Evolutionary conservation across 2,329 filamentous ascomycete genomes (phyloP).

Genomic region (Beauveria medogensis): DNA sequence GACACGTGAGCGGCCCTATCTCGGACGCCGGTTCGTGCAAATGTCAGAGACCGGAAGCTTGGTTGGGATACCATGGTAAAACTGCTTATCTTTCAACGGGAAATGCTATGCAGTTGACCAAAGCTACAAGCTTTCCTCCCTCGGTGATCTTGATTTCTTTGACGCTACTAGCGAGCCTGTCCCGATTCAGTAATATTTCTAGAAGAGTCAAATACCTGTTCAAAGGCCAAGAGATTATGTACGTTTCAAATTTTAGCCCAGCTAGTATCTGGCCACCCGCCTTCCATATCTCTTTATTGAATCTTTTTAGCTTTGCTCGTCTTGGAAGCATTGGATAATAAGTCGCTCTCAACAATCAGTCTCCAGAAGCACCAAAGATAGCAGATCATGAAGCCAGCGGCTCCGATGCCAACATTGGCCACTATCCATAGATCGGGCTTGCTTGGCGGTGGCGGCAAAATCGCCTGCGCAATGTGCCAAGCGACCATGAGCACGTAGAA

Average conservation of each 20-base stretch:
- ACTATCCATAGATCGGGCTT: constrained; percentile 97
- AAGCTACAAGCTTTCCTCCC: too few species aligned
- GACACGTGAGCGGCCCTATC: neutral
- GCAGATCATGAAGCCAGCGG: constrained; percentile 75
- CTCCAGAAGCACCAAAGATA: constrained; percentile 87
- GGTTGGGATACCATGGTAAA: too few species aligned
- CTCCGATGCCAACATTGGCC: constrained; percentile 78
- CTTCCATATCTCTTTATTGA: constrained; percentile 20
- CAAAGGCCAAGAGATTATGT: neutral
- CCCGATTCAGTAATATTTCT: neutral
- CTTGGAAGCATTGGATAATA: constrained; percentile 27
- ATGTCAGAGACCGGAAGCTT: neutral
- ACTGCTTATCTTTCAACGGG: too few species aligned
- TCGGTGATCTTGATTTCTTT: neutral
- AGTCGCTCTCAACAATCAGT: constrained; percentile 50
- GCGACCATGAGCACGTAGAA: constrained; percentile 71
- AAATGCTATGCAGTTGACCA: too few species aligned
- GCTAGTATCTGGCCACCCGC: neutral
- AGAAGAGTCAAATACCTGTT: neutral
- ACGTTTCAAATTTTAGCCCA: neutral
- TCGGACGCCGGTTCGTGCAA: neutral
- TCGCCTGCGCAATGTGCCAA: constrained; percentile 74
- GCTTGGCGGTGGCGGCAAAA: constrained; percentile 55
- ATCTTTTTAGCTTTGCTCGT: constrained; percentile 27
- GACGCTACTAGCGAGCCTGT: neutral